Percentiles rank a stretch among this genome's conserved stretches.
phyloP scores from a whole-genome alignment of 202 grass and related monocot species.

The Bolboschoenoplectus hybrid region DNA sequence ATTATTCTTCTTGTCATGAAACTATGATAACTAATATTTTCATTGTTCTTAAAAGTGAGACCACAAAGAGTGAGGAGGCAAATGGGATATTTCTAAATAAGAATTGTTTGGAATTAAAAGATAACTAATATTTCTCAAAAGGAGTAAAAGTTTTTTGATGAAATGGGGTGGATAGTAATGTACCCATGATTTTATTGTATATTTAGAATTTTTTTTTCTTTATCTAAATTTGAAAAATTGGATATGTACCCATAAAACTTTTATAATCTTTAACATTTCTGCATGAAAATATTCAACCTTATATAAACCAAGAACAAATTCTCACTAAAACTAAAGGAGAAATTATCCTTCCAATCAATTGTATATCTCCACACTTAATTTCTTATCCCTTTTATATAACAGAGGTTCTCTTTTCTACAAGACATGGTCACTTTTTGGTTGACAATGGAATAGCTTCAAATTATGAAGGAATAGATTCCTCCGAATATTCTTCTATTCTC shows the following conservation, averaged over 20 bases:
- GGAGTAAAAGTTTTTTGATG: neutral
- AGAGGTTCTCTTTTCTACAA: neutral
- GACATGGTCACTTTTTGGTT: neutral
- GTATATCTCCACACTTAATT: neutral
- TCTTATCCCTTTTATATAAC: neutral
- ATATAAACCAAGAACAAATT: neutral
- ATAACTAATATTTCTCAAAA: neutral
- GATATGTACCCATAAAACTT: neutral
- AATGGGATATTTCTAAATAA: neutral
- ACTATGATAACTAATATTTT: neutral
- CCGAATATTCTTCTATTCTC: neutral
- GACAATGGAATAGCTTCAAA: neutral
- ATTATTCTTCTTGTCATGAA: neutral
- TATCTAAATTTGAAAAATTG: neutral
- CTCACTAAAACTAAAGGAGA: neutral
- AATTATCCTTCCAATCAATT: neutral
- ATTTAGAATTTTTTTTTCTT: neutral
- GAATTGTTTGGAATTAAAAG: neutral
- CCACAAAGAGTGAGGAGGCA: neutral
- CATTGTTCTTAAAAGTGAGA: neutral
- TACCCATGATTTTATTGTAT: neutral
- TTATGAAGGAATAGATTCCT: neutral
- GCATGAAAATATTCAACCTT: neutral
- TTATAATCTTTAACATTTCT: neutral
- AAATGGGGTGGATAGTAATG: neutral